Conservation (phyloP, 2,329 filamentous ascomycete genomes). For the Fusarium sp. region DNA sequence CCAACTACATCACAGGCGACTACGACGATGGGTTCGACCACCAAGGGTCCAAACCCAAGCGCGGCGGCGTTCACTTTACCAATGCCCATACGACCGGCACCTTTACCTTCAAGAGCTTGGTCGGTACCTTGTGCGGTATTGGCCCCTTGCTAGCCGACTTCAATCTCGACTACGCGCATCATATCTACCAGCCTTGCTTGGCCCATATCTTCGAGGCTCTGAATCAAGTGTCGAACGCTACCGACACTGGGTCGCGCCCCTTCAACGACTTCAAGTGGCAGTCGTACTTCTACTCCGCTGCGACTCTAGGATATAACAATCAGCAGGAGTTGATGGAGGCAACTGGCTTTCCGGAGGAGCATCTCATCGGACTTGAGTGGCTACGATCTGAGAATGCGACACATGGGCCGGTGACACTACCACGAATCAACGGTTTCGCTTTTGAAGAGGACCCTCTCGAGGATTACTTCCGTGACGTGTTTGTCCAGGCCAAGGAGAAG, state of each 20-base stretch:
- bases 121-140: constrained; percentile 54
- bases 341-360: constrained; percentile 42
- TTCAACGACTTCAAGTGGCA: constrained; percentile 43
- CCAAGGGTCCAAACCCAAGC: constrained; percentile 19
- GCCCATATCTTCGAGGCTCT: constrained; percentile 51
- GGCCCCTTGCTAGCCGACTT: constrained; percentile 53
- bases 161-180: constrained; percentile 52
- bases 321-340: constrained; percentile 43
- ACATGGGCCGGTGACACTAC: constrained; percentile 41
- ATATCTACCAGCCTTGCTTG: constrained; percentile 57
- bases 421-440: constrained; percentile 50
- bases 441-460: constrained; percentile 45
- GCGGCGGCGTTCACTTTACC: constrained; percentile 53
- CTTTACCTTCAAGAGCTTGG: constrained; percentile 55
- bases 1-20: constrained; percentile 49
- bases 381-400: constrained; percentile 43
- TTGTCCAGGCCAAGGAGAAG: constrained; percentile 43
- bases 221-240: constrained; percentile 35
- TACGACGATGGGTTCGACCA: constrained; percentile 48
- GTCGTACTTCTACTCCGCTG: constrained; percentile 46
- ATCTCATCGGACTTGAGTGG: constrained; percentile 44
- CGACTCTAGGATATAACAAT: constrained; percentile 46
- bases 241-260: background rate
- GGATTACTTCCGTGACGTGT: constrained; percentile 47
- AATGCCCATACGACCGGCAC: constrained; percentile 54